Evolutionary conservation across 2,329 filamentous ascomycete species (phyloP).

Genomic region (Dactylonectria macrodidyma): DNA sequence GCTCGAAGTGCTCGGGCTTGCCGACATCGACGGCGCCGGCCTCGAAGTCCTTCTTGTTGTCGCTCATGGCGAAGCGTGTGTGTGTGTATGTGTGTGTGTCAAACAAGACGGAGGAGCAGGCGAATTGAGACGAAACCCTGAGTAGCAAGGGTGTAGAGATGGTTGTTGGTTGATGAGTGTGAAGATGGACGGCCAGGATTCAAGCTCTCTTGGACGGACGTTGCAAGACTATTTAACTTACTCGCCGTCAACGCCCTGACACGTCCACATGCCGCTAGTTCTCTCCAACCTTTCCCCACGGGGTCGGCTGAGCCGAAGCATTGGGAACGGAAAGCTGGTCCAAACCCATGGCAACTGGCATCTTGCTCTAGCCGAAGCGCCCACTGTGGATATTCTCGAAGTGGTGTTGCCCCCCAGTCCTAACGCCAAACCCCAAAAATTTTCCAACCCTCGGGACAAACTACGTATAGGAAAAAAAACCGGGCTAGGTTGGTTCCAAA

Average conservation of each 20-base stretch:
- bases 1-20: constrained; percentile 36
- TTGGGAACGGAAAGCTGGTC: not conserved
- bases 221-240: constrained; percentile 24
- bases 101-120: not conserved
- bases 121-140: not conserved
- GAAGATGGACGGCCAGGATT: constrained; percentile 21
- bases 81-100: not conserved
- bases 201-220: constrained; percentile 11
- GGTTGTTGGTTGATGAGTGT: not conserved
- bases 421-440: not conserved
- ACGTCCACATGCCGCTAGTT: constrained; percentile 14
- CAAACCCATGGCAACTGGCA: not conserved
- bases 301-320: constrained; percentile 26
- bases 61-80: constrained; percentile 21
- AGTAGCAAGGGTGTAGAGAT: too few species aligned
- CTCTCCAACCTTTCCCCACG: constrained; percentile 37
- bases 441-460: not conserved
- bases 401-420: not conserved
- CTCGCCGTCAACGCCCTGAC: not conserved
- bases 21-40: constrained; percentile 24
- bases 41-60: constrained; percentile 24
- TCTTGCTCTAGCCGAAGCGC: not conserved
- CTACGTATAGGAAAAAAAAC: too few species aligned
- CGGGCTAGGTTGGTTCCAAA: not conserved
- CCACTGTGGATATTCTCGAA: not conserved